Base-by-base conservation (phyloP, 176 grass and related monocot genomes). In the Musa schizocarpa region DNA sequence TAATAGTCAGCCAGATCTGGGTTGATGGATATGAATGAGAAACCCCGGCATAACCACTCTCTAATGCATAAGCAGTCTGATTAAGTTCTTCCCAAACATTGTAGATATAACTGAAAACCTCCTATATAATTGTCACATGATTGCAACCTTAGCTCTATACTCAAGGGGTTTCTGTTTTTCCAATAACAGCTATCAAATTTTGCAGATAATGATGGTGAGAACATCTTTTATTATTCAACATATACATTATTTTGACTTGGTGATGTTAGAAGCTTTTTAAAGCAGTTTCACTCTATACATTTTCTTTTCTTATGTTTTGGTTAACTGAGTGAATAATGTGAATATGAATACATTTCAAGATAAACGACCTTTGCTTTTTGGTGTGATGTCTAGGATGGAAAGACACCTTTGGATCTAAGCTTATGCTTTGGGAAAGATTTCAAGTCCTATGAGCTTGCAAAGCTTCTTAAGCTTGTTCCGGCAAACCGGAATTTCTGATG, bases 381-480 rank as follows among this genome's bases (percentile, higher is more conserved):
- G 13, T 74, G 48, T 74, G 53, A 27, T 2, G 61, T 82, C 72
- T 76, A 99, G 91, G 91, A 93, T 89, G 95, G 90, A 25, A 94
- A 72, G 71, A 92, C 90, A 53, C 69, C 91, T 54, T 79, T 99
- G 76, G 95, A 99, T 87, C 12, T 99, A 21, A 94, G 95, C 78
- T 79, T 99, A 70, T 99, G 91, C 72, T 94, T 86, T 77, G 95
- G 95, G 71, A 94, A 86, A 79, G 91, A 94, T 88, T 99, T 89
- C 82, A 99, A 99, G 56, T 92, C 95, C 51, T 99, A 92, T 81
- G 91, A 99, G 76, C 69, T 99, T 24, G 85, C 95, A 81, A 94
- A 87, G 86, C 86, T 99, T 71, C 53, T 99, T 43, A 99, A 99
- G 64, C 78, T 92, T 77, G 74, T 94, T 82, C 90, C 90, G 63